Base-by-base conservation (phyloP, 768 basidiomycete genomes). In the Rhodotorula graminis region DNA sequence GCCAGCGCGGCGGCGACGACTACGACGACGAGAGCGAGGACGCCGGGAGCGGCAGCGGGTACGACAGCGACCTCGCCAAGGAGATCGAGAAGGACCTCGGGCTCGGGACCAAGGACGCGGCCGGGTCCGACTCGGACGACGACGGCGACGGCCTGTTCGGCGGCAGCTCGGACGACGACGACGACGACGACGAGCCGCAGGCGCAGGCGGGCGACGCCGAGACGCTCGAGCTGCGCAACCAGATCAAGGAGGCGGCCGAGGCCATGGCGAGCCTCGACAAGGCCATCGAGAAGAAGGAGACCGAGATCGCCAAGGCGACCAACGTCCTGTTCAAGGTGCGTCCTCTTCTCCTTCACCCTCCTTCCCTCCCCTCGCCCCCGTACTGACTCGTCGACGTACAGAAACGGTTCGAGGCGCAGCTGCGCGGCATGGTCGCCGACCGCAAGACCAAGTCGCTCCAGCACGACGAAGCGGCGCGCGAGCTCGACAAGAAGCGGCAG, bases 381-480 rank as follows among this genome's bases (percentile, higher is more conserved):
- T n/a, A n/a, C n/a, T n/a, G n/a, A n/a, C 50, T 31, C 70, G 63
- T 29, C 19, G 19, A n/a, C 6, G 37, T 12, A 12, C 77, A 93
- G 89, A 90, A 89, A 86, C 93, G 93, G 49, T 94, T 95, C 81
- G 92, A 94, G 80, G 93, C 50, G 25, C 50, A 95, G 79, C 89
- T 90, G 27, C 81, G 94, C 78, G 91, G 88, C 84, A 96, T 95
- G 81, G 84, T 96, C 61, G 86, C 88, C 49, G 93, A 96, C 79
- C 83, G 94, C 44, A 93, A 94, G 75, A 88, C 88, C 86, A 94
- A 93, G 80, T 82, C 85, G 18, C 85, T 85, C 1, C 91, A 92
- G 46, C 77, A 77, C 64, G 47, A 69, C 15, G 47, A 66, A 11
- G 71, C 75, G 37, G 60, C 70, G 9, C 69, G 69, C 70, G 75